A percentile compares a stretch with the other conserved stretches of the same genome.
These are phyloP conservation scores for Brettanomyces nanus DNA, from an alignment of 805 yeast genomes.

Conservation along the genomic window DNA sequence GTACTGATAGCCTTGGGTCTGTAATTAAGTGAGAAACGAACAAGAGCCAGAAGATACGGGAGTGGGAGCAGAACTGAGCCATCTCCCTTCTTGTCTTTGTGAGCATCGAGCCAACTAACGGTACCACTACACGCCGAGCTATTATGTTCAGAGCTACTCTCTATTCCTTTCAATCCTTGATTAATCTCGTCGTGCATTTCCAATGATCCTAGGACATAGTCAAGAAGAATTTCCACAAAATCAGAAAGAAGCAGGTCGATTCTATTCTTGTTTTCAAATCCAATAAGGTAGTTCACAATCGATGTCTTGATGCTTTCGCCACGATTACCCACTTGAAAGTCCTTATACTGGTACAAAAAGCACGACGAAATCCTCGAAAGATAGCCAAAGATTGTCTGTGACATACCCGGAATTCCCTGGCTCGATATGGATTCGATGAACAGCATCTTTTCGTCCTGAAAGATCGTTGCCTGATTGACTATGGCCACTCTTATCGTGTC, in stretches of 20 bases:
- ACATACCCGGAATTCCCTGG: constrained; percentile 30
- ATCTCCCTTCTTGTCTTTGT: not conserved
- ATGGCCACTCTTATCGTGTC: constrained; percentile 14
- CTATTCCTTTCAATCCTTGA: not conserved
- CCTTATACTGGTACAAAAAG: constrained; percentile 18
- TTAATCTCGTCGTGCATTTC: constrained; percentile 3
- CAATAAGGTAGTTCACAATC: constrained; percentile 35
- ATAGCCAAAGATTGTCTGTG: constrained; percentile 24
- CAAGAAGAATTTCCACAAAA: constrained; percentile 29
- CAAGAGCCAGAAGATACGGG: constrained; percentile 54
- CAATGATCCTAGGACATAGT: constrained; percentile 20
- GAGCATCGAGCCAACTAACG: not conserved
- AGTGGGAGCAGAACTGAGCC: constrained; percentile 28
- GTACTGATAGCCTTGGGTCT: constrained; percentile 52
- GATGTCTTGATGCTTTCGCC: constrained; percentile 23
- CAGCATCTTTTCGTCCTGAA: constrained; percentile 31
- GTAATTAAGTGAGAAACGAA: constrained; percentile 48
- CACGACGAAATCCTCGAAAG: constrained; percentile 27
- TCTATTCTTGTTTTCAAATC: constrained; percentile 33
- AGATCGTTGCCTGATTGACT: constrained; percentile 23
- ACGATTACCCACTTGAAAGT: constrained; percentile 21
- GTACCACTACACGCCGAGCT: not conserved
- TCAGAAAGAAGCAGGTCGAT: constrained; percentile 41
- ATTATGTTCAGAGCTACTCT: not conserved
- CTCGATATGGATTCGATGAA: constrained; percentile 29